phyloP scores from a whole-genome alignment of 495 filamentous ascomycete genomes.

The Symbiotaphrina buchneri region DNA sequence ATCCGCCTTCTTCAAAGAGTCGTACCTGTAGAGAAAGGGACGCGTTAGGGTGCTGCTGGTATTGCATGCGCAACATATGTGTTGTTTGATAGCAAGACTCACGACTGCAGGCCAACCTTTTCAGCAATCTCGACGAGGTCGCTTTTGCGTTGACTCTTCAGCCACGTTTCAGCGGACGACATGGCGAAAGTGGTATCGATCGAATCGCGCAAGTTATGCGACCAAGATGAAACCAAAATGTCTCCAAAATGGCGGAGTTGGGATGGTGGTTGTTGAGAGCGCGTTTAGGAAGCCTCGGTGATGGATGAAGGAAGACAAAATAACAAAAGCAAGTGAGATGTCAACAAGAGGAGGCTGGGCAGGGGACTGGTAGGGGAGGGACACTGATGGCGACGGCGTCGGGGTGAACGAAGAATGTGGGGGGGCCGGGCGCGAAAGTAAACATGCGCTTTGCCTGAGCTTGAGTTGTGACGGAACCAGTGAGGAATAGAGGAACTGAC shows the following conservation, averaged over 20 bases:
- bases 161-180: conserved; percentile 39
- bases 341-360: background rate
- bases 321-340: background rate
- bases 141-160: conserved; percentile 64
- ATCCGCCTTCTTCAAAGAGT: conserved; percentile 57
- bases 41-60: conserved; percentile 10
- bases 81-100: conserved; percentile 12
- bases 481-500: too few species aligned
- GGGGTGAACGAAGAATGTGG: too few species aligned
- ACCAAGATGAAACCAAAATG: conserved; percentile 13
- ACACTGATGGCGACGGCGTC: too few species aligned
- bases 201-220: conserved; percentile 23
- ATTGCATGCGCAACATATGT: conserved; percentile 2
- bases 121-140: conserved; percentile 59
- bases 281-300: too few species aligned
- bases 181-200: conserved; percentile 18
- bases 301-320: background rate
- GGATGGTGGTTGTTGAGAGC: too few species aligned
- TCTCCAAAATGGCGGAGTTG: too few species aligned
- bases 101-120: conserved; percentile 52
- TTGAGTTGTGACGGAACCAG: too few species aligned
- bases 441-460: too few species aligned
- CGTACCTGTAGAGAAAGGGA: conserved; percentile 32
- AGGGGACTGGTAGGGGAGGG: background rate
- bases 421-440: too few species aligned